Conservation (phyloP, 2,329 filamentous ascomycete genomes). For the Penicillium sp. region DNA sequence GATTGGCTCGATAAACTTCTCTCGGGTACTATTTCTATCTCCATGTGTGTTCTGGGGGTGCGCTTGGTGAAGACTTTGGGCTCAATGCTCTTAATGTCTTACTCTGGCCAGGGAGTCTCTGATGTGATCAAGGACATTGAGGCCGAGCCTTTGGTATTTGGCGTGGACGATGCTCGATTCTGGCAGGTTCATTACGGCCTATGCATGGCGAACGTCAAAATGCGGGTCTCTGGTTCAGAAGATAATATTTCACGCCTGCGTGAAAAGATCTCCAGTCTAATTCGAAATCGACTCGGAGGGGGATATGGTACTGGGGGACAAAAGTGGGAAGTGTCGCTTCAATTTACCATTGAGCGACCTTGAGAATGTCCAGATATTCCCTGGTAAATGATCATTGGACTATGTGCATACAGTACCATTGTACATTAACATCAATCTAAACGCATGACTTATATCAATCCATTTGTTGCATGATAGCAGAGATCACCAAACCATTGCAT, state of each 20-base stretch:
- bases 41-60: conserved; percentile 83
- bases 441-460: too few relatives aligned
- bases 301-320: conserved; percentile 74
- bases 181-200: conserved; percentile 98
- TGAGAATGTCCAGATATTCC: conserved; percentile 1
- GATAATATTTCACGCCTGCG: conserved; percentile 66
- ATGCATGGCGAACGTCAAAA: conserved; percentile 88
- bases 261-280: conserved; percentile 67
- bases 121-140: conserved; percentile 81
- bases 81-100: conserved; percentile 94
- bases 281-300: conserved; percentile 80
- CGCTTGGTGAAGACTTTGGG: conserved; percentile 80
- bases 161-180: conserved; percentile 85
- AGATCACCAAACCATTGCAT: too few relatives aligned
- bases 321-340: conserved; percentile 88
- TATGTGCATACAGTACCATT: conserved; percentile 1
- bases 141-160: conserved; percentile 66
- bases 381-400: conserved; percentile 1
- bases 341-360: conserved; percentile 56
- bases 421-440: conserved; percentile 8
- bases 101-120: conserved; percentile 56
- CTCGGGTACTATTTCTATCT: conserved; percentile 71
- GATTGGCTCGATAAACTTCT: conserved; percentile 77
- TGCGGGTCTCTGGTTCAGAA: conserved; percentile 67
- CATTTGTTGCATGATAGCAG: too few relatives aligned